These are phyloP conservation scores for Psophocarpus tetragonolobus DNA, from an alignment of 306 rosid genomes.

Conservation along the genomic window DNA sequence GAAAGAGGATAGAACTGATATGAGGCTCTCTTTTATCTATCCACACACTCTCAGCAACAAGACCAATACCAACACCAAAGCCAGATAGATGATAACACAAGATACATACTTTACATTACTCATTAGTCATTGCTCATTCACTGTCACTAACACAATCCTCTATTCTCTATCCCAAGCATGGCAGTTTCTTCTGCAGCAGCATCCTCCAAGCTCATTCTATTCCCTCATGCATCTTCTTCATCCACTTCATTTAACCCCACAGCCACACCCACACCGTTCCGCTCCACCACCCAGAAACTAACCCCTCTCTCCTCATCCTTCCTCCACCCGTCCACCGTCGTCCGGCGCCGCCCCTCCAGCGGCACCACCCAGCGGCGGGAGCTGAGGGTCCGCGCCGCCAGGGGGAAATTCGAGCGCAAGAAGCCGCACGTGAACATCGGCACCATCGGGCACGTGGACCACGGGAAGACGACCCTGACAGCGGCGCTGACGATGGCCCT, in stretches of 20 bases:
- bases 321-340: slow-evolving; percentile 63
- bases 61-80: too few relatives aligned
- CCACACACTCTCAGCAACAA: background rate
- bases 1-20: background rate
- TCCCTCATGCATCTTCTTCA: slow-evolving; percentile 28
- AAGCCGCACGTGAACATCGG: slow-evolving; percentile 90
- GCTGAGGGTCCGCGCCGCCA: slow-evolving; percentile 72
- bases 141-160: background rate
- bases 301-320: slow-evolving; percentile 62
- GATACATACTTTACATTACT: background rate
- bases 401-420: slow-evolving; percentile 84
- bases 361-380: slow-evolving; percentile 22
- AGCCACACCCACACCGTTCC: slow-evolving; percentile 37
- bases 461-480: slow-evolving; percentile 88
- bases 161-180: slow-evolving; percentile 27
- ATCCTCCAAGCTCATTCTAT: slow-evolving; percentile 49
- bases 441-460: slow-evolving; percentile 94
- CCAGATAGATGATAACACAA: too few relatives aligned
- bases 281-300: slow-evolving; percentile 32
- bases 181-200: slow-evolving; percentile 52
- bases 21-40: background rate
- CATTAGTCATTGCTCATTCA: too few relatives aligned
- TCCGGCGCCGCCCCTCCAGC: slow-evolving; percentile 50
- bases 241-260: slow-evolving; percentile 30
- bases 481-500: slow-evolving; percentile 92